Evolutionary conservation across 2,329 filamentous ascomycete genomes (phyloP), one percentile per base, ranked within the genome.

Genomic region (Ceratocystis ficicola): DNA sequence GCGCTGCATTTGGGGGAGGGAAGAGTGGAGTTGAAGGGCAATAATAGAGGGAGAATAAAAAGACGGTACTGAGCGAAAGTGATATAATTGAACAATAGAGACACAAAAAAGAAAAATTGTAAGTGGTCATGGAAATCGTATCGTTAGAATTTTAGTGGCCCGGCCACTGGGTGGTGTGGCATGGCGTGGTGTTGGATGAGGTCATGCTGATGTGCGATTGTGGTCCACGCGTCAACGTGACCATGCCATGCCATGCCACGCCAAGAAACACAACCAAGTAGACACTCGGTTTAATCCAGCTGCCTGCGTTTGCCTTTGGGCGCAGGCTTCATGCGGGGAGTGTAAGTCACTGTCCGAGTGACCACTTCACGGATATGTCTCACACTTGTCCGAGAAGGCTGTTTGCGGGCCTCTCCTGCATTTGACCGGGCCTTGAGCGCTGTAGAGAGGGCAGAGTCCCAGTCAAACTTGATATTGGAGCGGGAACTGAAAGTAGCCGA

Each of bases 221-320:
- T 50, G 48, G 48, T 52, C 8, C 25, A 25, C 48, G 60, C 50
- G 52, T 67, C 44, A 64, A 68, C 57, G 48, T 44, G 17, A 44
- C 67, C 50, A 67, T 66, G 66, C 36, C 41, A 62, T 44, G 36
- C 28, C 6, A 62, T 44, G 36, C 30, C 6, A n/a, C 30, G 41
- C 20, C 44, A 3, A 63, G 61, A 48, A 48, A 48, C 44, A 63
- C 50, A 48, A 8, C 22, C 63, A 60, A 57, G 48, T 36, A 44
- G 20, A 3, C 22, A 28, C 7, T 48, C 36, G 20, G 20, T 66
- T 73, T 71, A 79, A 69, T 81, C 79, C 62, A 80, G 75, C 79
- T 90, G 95, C 78, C 92, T 87, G 77, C 91, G 85, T 82, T 96
- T 97, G 69, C 92, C 92, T 75, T 92, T 92, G 6, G 91, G 93